Base-by-base conservation (phyloP, 306 rosid genomes). In the Prunus fruticosa region DNA sequence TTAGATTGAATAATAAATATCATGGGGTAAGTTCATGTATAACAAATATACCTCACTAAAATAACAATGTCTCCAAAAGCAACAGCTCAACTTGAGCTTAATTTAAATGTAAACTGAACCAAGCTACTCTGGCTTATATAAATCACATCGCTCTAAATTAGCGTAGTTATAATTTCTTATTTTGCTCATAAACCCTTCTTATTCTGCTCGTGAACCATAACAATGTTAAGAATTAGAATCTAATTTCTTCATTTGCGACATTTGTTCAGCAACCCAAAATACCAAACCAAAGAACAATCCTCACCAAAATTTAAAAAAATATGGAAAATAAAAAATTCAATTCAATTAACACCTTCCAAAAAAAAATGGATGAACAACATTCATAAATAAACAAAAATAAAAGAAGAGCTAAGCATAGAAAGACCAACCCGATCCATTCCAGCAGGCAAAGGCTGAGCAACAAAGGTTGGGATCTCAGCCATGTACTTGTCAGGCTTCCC, bases 401-500 rank as follows among this genome's bases (percentile, higher is more conserved):
- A 62, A 50, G 3, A 41, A 50, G 9, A 67, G 58, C 41, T 0
- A 43, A 71, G 66, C 34, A 12, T 0, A 58, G 52, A 73, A 56
- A 50, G 52, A 2, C 32, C 54, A 67, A 91, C 99, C 96, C 70
- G 96, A 87, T 96, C 99, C 97, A 88, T 87, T 32, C 99, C 99
- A 62, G 93, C 77, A 43, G 99, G 98, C 46, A 96, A 79, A 84
- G 99, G 99, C 87, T 96, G 91, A 34, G 99, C 99, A 85, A 96
- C 81, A 67, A 96, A 96, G 32, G 99, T 96, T 43, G 99, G 99
- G 89, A 96, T 96, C 88, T 96, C 99, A 47, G 87, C 86, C 97
- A 91, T 93, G 79, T 77, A 82, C 71, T 82, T 43, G 27, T 96
- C 99, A 38, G 97, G 81, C 75, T 89, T 89, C 32, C 99, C 99